Evolutionary conservation across 768 basidiomycete species (phyloP).

Genomic region (Galerina marginata): DNA sequence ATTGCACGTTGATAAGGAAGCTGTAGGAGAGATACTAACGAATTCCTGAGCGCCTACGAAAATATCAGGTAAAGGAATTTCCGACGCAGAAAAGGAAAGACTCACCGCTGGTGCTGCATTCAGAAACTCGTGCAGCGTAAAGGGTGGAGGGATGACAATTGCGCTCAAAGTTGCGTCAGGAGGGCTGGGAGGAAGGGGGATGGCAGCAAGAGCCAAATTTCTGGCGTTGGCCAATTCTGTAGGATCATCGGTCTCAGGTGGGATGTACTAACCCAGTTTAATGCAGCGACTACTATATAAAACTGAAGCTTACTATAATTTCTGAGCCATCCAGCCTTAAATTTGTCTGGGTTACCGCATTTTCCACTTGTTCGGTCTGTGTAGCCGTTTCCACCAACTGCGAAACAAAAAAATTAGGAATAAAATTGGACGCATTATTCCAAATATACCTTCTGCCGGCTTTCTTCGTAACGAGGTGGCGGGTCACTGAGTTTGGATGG

Average conservation of each 20-base stretch:
- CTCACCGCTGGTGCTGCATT: conserved; percentile 61
- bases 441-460: conserved; percentile 31
- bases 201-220: conserved; percentile 57
- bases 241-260: conserved; percentile 39
- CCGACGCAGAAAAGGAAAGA: conserved; percentile 12
- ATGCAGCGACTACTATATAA: neutral
- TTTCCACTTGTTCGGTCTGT: conserved; percentile 19
- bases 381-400: conserved; percentile 13
- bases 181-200: conserved; percentile 67
- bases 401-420: neutral
- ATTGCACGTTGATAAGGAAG: neutral
- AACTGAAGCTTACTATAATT: conserved; percentile 7
- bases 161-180: conserved; percentile 74
- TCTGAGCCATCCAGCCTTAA: conserved; percentile 3
- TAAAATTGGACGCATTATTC: neutral
- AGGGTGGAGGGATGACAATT: conserved; percentile 65
- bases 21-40: conserved; percentile 45
- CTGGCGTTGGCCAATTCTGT: conserved; percentile 56
- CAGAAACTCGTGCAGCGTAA: conserved; percentile 74
- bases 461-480: conserved; percentile 46
- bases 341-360: neutral
- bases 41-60: conserved; percentile 56
- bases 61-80: neutral
- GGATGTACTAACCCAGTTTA: conserved; percentile 21
- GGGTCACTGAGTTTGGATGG: conserved; percentile 33